These are phyloP conservation scores for Athelia psychrophila DNA, from an alignment of 1,284 basidiomycete species.

Conservation along the genomic window DNA sequence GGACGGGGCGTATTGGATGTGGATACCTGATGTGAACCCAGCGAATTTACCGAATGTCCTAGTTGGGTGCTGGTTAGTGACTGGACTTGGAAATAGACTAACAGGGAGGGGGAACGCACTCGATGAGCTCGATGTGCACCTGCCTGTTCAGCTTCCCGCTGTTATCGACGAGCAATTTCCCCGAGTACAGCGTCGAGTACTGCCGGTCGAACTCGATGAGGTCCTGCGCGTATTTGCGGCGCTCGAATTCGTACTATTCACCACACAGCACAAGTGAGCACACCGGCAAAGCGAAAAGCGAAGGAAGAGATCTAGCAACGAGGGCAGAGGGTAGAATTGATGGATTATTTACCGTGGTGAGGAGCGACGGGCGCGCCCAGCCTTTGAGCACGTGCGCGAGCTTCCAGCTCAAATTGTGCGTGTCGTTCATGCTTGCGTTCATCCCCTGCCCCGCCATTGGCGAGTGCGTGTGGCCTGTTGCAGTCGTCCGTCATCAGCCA, in stretches of 20 bases:
- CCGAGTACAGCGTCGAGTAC: slow-evolving; percentile 74
- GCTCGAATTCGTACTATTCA: slow-evolving; percentile 65
- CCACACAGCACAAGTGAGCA: not conserved
- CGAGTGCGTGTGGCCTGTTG: slow-evolving; percentile 83
- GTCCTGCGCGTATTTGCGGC: slow-evolving; percentile 74
- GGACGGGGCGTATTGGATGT: slow-evolving; percentile 60
- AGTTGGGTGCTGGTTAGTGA: too few species aligned
- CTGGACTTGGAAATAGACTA: too few species aligned
- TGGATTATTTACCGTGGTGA: slow-evolving; percentile 61
- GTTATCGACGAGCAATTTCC: slow-evolving; percentile 40
- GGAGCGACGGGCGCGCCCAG: slow-evolving; percentile 60
- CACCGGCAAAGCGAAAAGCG: slow-evolving; percentile 4
- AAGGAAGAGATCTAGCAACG: not conserved
- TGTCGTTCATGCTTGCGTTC: slow-evolving; percentile 82
- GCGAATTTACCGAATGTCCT: slow-evolving; percentile 61
- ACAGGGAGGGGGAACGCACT: slow-evolving; percentile 31
- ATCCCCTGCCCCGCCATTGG: slow-evolving; percentile 71
- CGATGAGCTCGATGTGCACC: slow-evolving; percentile 61
- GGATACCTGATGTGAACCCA: slow-evolving; percentile 61
- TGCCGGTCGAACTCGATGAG: slow-evolving; percentile 80
- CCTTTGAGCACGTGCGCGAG: slow-evolving; percentile 70
- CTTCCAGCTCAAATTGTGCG: slow-evolving; percentile 83
- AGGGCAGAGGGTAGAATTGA: not conserved
- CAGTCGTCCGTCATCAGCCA: slow-evolving; percentile 38
- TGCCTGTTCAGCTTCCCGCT: slow-evolving; percentile 54